Percentiles rank a stretch among this genome's conserved stretches.
Conservation (phyloP, 192 early-diverging fungal genomes). For the Coemansia sp. region DNA sequence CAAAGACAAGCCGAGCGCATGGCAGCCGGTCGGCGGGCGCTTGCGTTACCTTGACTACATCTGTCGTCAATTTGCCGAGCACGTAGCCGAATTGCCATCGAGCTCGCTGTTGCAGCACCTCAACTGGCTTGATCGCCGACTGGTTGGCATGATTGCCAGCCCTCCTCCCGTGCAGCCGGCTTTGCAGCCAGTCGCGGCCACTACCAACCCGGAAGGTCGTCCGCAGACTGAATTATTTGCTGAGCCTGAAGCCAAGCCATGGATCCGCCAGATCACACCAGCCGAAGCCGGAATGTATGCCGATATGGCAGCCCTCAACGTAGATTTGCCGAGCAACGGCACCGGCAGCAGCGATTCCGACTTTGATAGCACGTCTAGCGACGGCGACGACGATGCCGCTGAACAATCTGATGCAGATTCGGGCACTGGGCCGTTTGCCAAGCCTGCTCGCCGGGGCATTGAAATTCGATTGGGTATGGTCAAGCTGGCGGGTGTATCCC, state of each 20-base stretch:
- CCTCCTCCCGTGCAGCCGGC: slow-evolving; percentile 3
- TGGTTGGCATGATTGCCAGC: slow-evolving; percentile 18
- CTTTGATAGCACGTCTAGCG: neutral
- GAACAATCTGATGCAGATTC: neutral
- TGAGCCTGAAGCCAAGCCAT: slow-evolving; percentile 19
- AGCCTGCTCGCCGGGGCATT: slow-evolving; percentile 62
- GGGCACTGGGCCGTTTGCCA: slow-evolving; percentile 21
- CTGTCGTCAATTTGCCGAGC: slow-evolving; percentile 14
- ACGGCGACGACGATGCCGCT: slow-evolving; percentile 8
- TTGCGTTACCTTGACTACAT: slow-evolving; percentile 21
- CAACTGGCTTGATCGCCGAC: slow-evolving; percentile 54
- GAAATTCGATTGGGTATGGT: slow-evolving; percentile 66
- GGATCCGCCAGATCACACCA: slow-evolving; percentile 30
- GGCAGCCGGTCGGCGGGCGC: slow-evolving; percentile 20
- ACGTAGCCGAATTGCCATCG: slow-evolving; percentile 19
- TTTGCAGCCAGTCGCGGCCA: slow-evolving; percentile 1
- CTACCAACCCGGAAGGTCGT: neutral
- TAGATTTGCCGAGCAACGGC: neutral
- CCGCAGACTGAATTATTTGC: slow-evolving; percentile 10
- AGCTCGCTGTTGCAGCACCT: slow-evolving; percentile 43
- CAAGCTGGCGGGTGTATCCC: slow-evolving; percentile 59
- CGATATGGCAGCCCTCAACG: neutral
- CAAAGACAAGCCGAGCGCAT: slow-evolving; percentile 32
- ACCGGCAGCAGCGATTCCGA: slow-evolving; percentile 2
- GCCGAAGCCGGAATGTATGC: slow-evolving; percentile 25